Conservation (phyloP, 164 flowering plant species). For the Platanus orientalis region DNA sequence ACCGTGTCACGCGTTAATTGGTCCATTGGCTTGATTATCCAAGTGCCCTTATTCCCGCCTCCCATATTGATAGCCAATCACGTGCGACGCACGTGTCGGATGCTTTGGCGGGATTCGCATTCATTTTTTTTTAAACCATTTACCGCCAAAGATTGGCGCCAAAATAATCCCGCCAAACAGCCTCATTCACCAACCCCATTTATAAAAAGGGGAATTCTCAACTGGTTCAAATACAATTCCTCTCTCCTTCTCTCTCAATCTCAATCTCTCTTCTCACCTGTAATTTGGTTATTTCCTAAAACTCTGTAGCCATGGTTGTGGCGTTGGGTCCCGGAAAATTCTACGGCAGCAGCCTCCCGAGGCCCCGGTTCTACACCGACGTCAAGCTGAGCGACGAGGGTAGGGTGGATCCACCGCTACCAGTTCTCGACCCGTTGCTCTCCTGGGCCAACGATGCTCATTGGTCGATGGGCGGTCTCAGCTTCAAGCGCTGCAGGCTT, state of each 20-base stretch:
- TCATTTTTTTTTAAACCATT: not conserved
- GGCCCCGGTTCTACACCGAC: constrained; percentile 72
- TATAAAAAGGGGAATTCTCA: not conserved
- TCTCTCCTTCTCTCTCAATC: not conserved
- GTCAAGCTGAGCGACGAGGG: constrained; percentile 37
- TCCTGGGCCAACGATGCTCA: constrained; percentile 90
- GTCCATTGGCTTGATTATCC: too few species aligned
- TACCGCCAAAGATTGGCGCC: constrained; percentile 13
- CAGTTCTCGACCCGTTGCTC: constrained; percentile 61
- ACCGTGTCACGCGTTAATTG: too few species aligned
- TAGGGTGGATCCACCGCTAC: constrained; percentile 69
- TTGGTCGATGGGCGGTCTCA: constrained; percentile 96
- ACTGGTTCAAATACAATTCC: too few species aligned
- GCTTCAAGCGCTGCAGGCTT: constrained; percentile 59
- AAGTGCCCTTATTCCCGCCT: too few species aligned
- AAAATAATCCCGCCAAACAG: constrained; percentile 10
- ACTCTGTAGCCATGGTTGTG: constrained; percentile 41
- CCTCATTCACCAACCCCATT: not conserved
- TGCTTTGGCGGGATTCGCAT: not conserved
- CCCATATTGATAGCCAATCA: too few species aligned
- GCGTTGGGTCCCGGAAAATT: constrained; percentile 72
- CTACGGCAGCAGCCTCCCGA: constrained; percentile 86
- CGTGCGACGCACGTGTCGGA: too few species aligned
- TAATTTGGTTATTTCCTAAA: too few species aligned
- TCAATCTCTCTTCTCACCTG: constrained; percentile 5